phyloP scores from a whole-genome alignment of 31 red algal species.

The Asparagopsis taxiformis region DNA sequence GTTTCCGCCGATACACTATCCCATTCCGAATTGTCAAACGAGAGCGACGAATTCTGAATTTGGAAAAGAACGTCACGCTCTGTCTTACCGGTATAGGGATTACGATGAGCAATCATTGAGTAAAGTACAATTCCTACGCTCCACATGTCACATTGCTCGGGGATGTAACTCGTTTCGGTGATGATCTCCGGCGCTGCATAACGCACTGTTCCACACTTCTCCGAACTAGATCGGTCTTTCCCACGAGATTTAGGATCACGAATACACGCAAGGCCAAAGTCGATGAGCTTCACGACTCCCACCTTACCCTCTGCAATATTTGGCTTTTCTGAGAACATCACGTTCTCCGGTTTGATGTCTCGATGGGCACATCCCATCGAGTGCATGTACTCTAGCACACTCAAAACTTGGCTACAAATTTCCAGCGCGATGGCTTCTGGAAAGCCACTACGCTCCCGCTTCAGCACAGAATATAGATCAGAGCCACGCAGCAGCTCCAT shows the following conservation, averaged over 20 bases:
- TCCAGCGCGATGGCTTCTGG: slow-evolving; percentile 22
- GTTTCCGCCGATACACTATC: slow-evolving; percentile 33
- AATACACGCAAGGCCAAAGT: slow-evolving; percentile 65
- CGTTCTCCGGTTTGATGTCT: slow-evolving; percentile 57
- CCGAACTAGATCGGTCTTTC: slow-evolving; percentile 20
- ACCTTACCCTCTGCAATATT: slow-evolving; percentile 27
- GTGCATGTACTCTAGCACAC: slow-evolving; percentile 45
- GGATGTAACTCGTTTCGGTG: slow-evolving; percentile 34
- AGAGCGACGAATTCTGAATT: slow-evolving; percentile 20
- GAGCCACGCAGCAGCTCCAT: slow-evolving; percentile 44
- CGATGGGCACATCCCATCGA: slow-evolving; percentile 48
- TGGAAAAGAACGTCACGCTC: slow-evolving; percentile 48
- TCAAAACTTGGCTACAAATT: slow-evolving; percentile 25
- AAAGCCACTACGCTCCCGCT: slow-evolving; percentile 23
- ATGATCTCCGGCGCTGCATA: slow-evolving; percentile 66
- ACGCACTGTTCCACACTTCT: slow-evolving; percentile 51
- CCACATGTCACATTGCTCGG: slow-evolving; percentile 54
- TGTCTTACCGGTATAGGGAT: slow-evolving; percentile 51
- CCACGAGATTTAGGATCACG: slow-evolving; percentile 36
- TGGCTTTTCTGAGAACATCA: slow-evolving; percentile 35
- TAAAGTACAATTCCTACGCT: slow-evolving; percentile 52
- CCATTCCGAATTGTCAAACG: slow-evolving; percentile 36
- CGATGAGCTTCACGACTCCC: slow-evolving; percentile 39
- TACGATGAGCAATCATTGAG: slow-evolving; percentile 38
- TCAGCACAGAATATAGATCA: slow-evolving; percentile 41